Conservation (phyloP, 345 rosid species). For the Xanthoceras sorbifolium region DNA sequence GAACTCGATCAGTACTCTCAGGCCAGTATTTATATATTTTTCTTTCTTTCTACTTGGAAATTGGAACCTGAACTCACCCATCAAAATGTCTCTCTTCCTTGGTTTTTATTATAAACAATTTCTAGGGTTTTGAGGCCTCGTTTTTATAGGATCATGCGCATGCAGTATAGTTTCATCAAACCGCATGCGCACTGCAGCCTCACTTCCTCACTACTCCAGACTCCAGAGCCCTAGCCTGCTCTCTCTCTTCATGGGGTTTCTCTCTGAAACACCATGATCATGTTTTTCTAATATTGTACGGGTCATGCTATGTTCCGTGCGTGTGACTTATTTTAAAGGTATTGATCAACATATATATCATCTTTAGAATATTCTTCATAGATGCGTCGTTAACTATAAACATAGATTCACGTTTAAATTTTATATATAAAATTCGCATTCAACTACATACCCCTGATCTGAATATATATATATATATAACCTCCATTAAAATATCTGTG, state of each 20-base stretch:
- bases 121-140: background rate
- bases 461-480: background rate
- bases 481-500: too few relatives aligned
- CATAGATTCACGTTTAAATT: background rate
- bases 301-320: background rate
- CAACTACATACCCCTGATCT: background rate
- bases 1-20: background rate
- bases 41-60: background rate
- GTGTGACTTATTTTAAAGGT: background rate
- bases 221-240: background rate
- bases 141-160: slow-evolving; percentile 49
- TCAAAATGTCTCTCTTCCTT: background rate
- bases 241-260: slow-evolving; percentile 5
- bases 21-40: background rate
- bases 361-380: background rate
- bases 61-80: slow-evolving; percentile 12
- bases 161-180: slow-evolving; percentile 10
- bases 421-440: too few relatives aligned
- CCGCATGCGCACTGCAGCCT: slow-evolving; percentile 56
- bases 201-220: background rate
- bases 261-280: slow-evolving; percentile 9
- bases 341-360: too few relatives aligned
- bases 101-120: background rate
- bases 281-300: background rate
- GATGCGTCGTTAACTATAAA: background rate